Evolutionary conservation across 108 stramenopile genomes (phyloP), one percentile per base, ranked within the genome.

Genomic region (Skeletonema menzelii): DNA sequence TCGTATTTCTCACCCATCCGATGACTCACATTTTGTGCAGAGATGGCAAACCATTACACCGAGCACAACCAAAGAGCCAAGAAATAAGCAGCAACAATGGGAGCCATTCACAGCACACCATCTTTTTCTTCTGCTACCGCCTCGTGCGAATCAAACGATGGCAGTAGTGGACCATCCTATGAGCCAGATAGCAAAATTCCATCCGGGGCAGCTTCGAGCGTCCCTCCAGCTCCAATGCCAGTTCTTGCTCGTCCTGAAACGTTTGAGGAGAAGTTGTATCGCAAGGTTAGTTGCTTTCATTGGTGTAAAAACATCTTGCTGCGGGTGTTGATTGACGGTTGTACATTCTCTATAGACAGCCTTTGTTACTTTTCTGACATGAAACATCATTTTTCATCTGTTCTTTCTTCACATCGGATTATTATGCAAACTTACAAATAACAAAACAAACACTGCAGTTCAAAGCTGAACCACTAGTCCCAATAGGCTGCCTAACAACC

Each of bases 401-500:
- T n/a, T 14, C 10, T 27, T 69, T 17, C 37, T 5, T 34, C 1
- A 14, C 26, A 71, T 10, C 56, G 10, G 56, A 27, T 24, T 3
- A 11, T 56, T 1, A 56, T 65, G 10, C 35, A 12, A 37, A 37
- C 35, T 12, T 12, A 12, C 11, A 37, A 42, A 15, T n/a, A 42
- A 42, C 15, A 42, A n/a, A n/a, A 66, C 27, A 27, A 24, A 68
- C 59, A 5, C 56, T 53, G 61, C 63, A 94, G 90, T 94, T 90
- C 70, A 80, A 78, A 63, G 76, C 83, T 19, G 88, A 95, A 72
- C 94, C 94, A 15, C 75, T 95, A 35, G 87, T 95, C 3, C 94
- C 94, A 12, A 88, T 95, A 75, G 94, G 94, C 4, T 95, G 94
- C 30, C 70, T 84, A 7, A 85, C 83, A 4, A 95, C 94, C 5